Conservation (phyloP, 169 alveolate genomes). For the Plasmodium sp. region DNA sequence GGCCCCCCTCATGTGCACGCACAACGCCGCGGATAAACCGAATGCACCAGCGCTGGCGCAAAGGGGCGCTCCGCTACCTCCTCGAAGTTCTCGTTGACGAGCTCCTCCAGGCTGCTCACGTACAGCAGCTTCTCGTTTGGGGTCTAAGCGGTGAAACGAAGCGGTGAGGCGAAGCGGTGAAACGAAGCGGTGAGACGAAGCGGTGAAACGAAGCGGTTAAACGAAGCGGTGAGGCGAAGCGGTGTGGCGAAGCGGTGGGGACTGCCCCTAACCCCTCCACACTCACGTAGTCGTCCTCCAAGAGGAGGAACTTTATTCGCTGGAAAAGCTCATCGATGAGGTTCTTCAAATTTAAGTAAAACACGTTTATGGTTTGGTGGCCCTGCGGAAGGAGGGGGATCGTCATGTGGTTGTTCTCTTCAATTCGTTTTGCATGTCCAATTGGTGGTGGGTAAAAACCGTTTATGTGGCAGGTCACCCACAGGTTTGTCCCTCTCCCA, state of each 20-base stretch:
- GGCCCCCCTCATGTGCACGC: background rate
- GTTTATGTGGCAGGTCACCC: too few relatives aligned
- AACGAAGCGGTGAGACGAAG: too few relatives aligned
- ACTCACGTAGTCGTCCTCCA: constrained; percentile 51
- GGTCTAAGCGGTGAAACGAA: constrained; percentile 1
- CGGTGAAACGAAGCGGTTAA: background rate
- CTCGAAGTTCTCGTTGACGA: constrained; percentile 36
- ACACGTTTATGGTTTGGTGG: constrained; percentile 33
- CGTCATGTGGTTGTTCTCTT: background rate
- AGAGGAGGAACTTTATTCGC: constrained; percentile 17
- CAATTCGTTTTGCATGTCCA: background rate
- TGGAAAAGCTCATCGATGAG: constrained; percentile 43
- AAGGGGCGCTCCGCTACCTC: constrained; percentile 9
- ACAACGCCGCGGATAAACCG: background rate
- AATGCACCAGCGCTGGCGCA: background rate
- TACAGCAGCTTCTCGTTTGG: constrained; percentile 29
- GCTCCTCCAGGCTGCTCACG: constrained; percentile 37
- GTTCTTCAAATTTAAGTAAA: constrained; percentile 33
- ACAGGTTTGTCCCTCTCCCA: background rate
- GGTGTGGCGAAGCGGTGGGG: background rate
- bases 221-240: background rate
- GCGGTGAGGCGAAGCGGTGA: background rate
- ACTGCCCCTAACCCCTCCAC: background rate
- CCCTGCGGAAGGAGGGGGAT: constrained; percentile 6
- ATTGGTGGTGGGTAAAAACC: background rate